Evolutionary conservation across 73 alveolate genomes (phyloP), one percentile per base, ranked within the genome.

Genomic region (Paramecium octaurelia): DNA sequence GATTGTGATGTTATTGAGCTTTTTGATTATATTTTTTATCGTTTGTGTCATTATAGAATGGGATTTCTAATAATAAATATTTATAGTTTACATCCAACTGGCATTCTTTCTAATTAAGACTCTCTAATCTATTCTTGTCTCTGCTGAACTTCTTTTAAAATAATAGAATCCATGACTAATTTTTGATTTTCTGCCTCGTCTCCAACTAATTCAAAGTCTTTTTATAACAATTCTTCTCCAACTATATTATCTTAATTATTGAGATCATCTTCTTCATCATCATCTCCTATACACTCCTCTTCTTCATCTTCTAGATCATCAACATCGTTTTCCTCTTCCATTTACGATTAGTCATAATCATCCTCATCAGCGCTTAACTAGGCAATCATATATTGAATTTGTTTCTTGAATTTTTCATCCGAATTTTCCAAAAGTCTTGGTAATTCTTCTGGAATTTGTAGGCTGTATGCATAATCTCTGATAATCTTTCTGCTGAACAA

Each of bases 401-500:
- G 23, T 46, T 77, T 77, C 23, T 77, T 77, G 43, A 77, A 77
- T 77, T 40, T 77, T 21, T 77, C 90, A 77, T 77, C 90, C 2
- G 90, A 21, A 77, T 77, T 77, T 11, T 40, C 54, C 12, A 77
- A 40, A 2, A 77, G n/a, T 6, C 44, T 46, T 10, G 90, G 90
- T 38, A 77, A 43, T 77, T 77, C 71, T 77, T 77, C 16, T 14
- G 90, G 90, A 14, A 77, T 77, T 24, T 42, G 46, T 40, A 77
- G 27, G 20, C 54, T 24, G 44, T 43, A 77, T 6, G 98, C 98
- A n/a, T 60, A 90, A 24, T 95, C 94, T 76, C 93, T 93, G 9
- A 96, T 64, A 2, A 90, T 54, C 36, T 71, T 38, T 83, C 97
- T 87, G 7, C 97, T 93, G n/a, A 96, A 93, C 16, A 96, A 70